phyloP scores from a whole-genome alignment of 257 asterid species.

The Coffea canephora region DNA sequence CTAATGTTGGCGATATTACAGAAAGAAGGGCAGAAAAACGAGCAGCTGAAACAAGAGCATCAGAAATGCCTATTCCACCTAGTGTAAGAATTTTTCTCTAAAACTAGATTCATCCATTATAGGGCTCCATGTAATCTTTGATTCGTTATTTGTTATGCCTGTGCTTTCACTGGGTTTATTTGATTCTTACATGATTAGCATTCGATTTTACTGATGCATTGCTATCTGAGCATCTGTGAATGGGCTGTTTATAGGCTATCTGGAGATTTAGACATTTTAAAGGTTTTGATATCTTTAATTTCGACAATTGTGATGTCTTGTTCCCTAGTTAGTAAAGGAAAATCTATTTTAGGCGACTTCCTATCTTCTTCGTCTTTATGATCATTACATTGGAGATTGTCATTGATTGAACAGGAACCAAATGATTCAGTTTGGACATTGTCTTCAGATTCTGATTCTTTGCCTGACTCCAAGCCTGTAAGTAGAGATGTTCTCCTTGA shows the following conservation, averaged over 20 bases:
- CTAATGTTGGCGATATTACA: slow-evolving; percentile 28
- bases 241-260: background rate
- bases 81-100: slow-evolving; percentile 37
- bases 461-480: slow-evolving; percentile 38
- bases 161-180: background rate
- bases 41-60: slow-evolving; percentile 22
- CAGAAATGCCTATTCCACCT: slow-evolving; percentile 28
- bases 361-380: slow-evolving; percentile 9
- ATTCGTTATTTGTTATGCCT: too few species aligned
- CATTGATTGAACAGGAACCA: slow-evolving; percentile 42
- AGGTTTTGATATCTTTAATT: too few species aligned
- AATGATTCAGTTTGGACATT: slow-evolving; percentile 48
- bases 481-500: slow-evolving; percentile 26
- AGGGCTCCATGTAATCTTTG: background rate
- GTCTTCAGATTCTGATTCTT: slow-evolving; percentile 74
- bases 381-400: slow-evolving; percentile 16
- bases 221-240: background rate
- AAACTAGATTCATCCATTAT: background rate
- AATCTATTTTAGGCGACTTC: background rate
- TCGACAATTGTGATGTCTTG: background rate
- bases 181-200: background rate
- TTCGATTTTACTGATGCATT: background rate
- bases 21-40: slow-evolving; percentile 34
- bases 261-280: background rate
- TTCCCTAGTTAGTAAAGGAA: background rate